A percentile compares a stretch with the other conserved stretches of the same genome.
Conservation (phyloP, 345 rosid genomes). For the Salix suchowensis region DNA sequence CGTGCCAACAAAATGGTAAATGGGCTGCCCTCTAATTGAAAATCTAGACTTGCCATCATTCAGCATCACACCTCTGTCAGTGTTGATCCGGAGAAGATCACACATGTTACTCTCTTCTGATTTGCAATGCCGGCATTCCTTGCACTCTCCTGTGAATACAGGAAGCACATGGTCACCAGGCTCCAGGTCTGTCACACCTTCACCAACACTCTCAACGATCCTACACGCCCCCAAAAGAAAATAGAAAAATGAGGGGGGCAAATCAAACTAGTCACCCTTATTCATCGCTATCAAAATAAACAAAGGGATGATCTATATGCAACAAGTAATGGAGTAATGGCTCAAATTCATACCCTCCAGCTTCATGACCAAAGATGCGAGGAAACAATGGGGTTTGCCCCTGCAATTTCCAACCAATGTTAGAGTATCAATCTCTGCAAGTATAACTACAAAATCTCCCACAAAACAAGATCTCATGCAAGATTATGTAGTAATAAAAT, state of each 20-base stretch:
- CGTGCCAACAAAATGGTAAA: conserved; percentile 41
- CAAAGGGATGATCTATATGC: background rate
- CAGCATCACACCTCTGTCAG: conserved; percentile 35
- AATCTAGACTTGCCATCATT: conserved; percentile 37
- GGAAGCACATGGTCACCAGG: conserved; percentile 45
- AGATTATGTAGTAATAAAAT: background rate
- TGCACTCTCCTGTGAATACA: conserved; percentile 40
- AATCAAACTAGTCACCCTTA: background rate
- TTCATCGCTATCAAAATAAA: background rate
- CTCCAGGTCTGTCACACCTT: conserved; percentile 31
- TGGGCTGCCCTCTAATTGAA: conserved; percentile 37
- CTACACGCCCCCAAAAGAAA: background rate
- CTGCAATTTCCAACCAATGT: conserved; percentile 1
- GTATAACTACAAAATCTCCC: background rate
- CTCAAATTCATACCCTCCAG: conserved; percentile 12
- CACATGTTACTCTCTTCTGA: conserved; percentile 39
- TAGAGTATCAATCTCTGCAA: background rate
- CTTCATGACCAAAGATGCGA: conserved; percentile 19
- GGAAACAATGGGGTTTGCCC: conserved; percentile 19
- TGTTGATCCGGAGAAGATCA: conserved; percentile 32
- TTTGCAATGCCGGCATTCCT: conserved; percentile 30
- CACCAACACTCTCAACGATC: conserved; percentile 45
- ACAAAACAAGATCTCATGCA: background rate
- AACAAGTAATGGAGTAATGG: background rate
- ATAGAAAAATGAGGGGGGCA: too few species aligned